Conservation (phyloP, 495 filamentous ascomycete species). For the Podospora anserina region DNA sequence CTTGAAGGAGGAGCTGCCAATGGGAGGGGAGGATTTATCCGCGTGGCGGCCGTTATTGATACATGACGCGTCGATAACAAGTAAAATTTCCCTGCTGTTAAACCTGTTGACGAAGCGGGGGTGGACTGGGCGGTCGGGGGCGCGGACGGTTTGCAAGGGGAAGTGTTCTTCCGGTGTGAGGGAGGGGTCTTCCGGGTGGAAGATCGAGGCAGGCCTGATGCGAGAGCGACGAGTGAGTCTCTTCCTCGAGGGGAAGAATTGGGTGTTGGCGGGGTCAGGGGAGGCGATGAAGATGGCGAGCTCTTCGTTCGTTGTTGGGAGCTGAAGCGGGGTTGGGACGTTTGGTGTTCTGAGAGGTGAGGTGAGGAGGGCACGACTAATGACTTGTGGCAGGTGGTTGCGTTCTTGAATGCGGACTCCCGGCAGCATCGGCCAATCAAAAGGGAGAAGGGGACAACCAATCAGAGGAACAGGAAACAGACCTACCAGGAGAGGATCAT, state of each 20-base stretch:
- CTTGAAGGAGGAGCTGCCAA: constrained; percentile 39
- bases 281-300: not conserved
- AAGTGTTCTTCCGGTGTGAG: constrained; percentile 35
- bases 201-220: constrained; percentile 28
- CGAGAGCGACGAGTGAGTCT: not conserved
- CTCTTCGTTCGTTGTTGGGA: not conserved
- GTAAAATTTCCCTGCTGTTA: constrained; percentile 39
- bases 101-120: constrained; percentile 40
- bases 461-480: too few species aligned
- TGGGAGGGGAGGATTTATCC: constrained; percentile 12
- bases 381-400: too few species aligned
- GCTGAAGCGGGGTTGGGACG: not conserved
- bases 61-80: constrained; percentile 44
- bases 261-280: not conserved
- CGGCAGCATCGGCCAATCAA: too few species aligned
- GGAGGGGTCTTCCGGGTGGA: constrained; percentile 24
- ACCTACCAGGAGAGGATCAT: too few species aligned
- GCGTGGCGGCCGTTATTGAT: constrained; percentile 34
- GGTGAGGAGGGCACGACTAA: too few species aligned
- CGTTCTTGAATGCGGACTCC: too few species aligned
- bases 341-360: too few species aligned
- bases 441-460: too few species aligned
- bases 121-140: constrained; percentile 22
- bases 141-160: constrained; percentile 31
- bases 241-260: not conserved